A percentile compares a stretch with the other conserved stretches of the same genome.
Conservation (phyloP, 345 rosid genomes). For the Aurinia saxatilis region DNA sequence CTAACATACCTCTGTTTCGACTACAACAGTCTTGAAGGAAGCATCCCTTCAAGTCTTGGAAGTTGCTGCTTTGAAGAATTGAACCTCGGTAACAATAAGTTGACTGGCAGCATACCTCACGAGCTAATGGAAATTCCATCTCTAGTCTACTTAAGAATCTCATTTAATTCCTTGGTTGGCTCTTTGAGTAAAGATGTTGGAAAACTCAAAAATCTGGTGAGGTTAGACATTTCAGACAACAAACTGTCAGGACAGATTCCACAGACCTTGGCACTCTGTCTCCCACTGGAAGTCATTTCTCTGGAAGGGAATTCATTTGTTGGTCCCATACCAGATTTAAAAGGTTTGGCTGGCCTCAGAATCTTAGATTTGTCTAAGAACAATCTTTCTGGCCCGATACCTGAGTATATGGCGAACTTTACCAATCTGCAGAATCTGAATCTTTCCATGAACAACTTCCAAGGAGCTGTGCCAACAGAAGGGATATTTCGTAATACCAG, state of each 20-base stretch:
- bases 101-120: too few relatives aligned
- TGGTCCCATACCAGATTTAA: constrained; percentile 12
- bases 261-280: not conserved
- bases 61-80: too few relatives aligned
- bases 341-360: not conserved
- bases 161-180: too few relatives aligned
- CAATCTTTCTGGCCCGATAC: constrained; percentile 15
- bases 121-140: too few relatives aligned
- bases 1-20: too few relatives aligned
- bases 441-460: constrained; percentile 13
- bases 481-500: not conserved
- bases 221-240: not conserved
- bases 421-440: constrained; percentile 5
- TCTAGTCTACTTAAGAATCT: too few relatives aligned
- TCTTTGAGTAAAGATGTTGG: too few relatives aligned
- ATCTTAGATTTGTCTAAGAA: constrained; percentile 14
- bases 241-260: too few relatives aligned
- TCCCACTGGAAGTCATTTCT: not conserved
- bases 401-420: constrained; percentile 18
- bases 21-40: too few relatives aligned
- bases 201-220: too few relatives aligned
- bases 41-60: too few relatives aligned
- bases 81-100: too few relatives aligned
- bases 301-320: constrained; percentile 12
- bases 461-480: constrained; percentile 18